Evolutionary conservation across 352 stramenopile genomes (phyloP).

Genomic region (Thalassiosira mediterranea): DNA sequence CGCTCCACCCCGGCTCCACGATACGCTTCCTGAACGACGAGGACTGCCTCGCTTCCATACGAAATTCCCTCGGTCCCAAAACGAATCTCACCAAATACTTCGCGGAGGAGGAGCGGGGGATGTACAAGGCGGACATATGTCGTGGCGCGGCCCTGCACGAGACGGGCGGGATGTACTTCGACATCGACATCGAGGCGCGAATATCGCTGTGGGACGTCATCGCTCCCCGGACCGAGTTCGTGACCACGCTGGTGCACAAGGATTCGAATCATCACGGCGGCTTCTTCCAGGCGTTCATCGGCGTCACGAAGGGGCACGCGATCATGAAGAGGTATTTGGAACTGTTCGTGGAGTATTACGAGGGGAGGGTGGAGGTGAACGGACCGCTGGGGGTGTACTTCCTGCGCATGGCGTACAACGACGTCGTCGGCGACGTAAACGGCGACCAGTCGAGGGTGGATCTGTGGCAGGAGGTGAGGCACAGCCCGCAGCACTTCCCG

Average conservation of each 20-base stretch:
- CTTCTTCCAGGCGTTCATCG: slow-evolving; percentile 84
- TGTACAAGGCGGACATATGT: slow-evolving; percentile 84
- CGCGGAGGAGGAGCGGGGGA: slow-evolving; percentile 59
- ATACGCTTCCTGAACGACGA: slow-evolving; percentile 73
- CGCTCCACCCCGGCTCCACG: slow-evolving; percentile 46
- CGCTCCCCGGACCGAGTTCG: slow-evolving; percentile 57
- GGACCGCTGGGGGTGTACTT: slow-evolving; percentile 75
- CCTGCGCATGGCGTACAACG: slow-evolving; percentile 71
- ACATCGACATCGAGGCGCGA: slow-evolving; percentile 77
- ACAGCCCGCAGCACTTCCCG: slow-evolving; percentile 53
- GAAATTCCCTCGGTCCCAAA: slow-evolving; percentile 25
- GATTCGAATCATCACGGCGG: slow-evolving; percentile 64
- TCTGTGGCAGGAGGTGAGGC: slow-evolving; percentile 77
- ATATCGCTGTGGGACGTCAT: slow-evolving; percentile 68
- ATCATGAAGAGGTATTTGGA: slow-evolving; percentile 77
- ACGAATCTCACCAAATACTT: slow-evolving; percentile 66
- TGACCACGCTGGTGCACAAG: slow-evolving; percentile 65
- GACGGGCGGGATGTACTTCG: slow-evolving; percentile 78
- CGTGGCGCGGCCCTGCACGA: slow-evolving; percentile 76
- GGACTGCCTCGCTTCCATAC: slow-evolving; percentile 65
- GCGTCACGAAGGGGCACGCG: slow-evolving; percentile 42
- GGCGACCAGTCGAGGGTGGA: slow-evolving; percentile 32
- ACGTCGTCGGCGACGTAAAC: slow-evolving; percentile 19
- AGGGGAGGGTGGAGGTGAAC: slow-evolving; percentile 52
- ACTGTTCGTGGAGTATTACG: slow-evolving; percentile 76